Evolutionary conservation across 495 filamentous ascomycete species (phyloP), one percentile per base, ranked within the genome.

Genomic region (Pyrenopolyporus hunteri): DNA sequence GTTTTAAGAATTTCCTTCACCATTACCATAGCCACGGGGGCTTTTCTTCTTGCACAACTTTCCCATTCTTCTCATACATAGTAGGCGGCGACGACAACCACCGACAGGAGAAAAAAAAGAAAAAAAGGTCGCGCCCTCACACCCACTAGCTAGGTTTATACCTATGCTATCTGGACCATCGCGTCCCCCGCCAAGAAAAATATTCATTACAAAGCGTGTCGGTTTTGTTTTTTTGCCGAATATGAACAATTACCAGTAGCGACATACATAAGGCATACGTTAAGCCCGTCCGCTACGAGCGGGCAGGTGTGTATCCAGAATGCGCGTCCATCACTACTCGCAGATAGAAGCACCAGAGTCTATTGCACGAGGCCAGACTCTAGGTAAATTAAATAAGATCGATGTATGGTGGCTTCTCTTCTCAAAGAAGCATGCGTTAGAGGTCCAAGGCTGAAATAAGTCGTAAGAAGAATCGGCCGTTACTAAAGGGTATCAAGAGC

Each of bases 181-280:
- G 8, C 8, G 10, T 45, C 9, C 17, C 26, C 45, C 37, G 22
- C 8, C 22, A 4, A 33, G 8, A 48, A 51, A 51, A 59, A 43
- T 54, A 44, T 45, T 65, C 62, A 65, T 65, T 65, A 65, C 55
- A 59, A 65, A 55, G 48, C 61, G 49, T 59, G 31, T 63, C 51
- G 23, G 31, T 49, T 45, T 51, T n/a, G n/a, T n/a, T n/a, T n/a
- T n/a, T n/a, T n/a, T n/a, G n/a, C 17, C 31, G 49, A 57, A 20
- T 47, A 42, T 46, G 36, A 23, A 39, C 53, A 31, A 44, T 44
- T 51, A 3, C 51, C 50, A 48, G 32, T 29, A 49, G 32, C 19
- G 44, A 25, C 43, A 22, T 36, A 6, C 42, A 14, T 25, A 20
- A 16, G 22, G 20, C 13, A 13, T 17, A n/a, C 9, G 19, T 14